phyloP scores from a whole-genome alignment of 768 basidiomycete genomes.

The Rhodotorula kratochvilovae region DNA sequence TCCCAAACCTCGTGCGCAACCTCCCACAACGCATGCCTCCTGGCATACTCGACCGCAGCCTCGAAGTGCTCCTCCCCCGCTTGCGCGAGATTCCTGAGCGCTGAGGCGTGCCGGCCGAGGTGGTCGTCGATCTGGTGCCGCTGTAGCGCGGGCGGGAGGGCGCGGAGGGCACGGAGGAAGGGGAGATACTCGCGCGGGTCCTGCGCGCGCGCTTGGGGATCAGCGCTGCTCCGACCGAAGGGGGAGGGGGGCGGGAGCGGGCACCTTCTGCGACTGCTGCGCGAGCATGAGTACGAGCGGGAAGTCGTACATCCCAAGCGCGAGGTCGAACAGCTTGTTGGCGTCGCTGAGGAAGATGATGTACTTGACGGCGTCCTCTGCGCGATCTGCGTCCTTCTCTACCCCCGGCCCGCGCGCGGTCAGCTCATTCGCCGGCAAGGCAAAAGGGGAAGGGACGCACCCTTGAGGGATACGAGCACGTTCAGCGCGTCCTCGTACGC shows the following conservation, averaged over 20 bases:
- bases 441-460: constrained; percentile 50
- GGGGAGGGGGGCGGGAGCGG: constrained; percentile 8
- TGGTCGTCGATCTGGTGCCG: constrained; percentile 89
- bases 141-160: constrained; percentile 74
- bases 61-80: constrained; percentile 73
- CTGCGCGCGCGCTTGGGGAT: constrained; percentile 50
- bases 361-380: constrained; percentile 96
- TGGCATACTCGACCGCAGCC: constrained; percentile 74
- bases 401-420: not conserved
- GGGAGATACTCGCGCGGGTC: constrained; percentile 97
- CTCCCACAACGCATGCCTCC: constrained; percentile 69
- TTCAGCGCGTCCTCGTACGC: constrained; percentile 81
- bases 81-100: constrained; percentile 65
- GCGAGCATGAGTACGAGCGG: constrained; percentile 90
- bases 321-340: constrained; percentile 82
- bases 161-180: constrained; percentile 82
- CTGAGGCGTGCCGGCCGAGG: constrained; percentile 68
- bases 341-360: constrained; percentile 97
- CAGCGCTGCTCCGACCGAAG: constrained; percentile 5
- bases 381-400: constrained; percentile 65
- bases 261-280: constrained; percentile 91
- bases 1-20: constrained; percentile 74
- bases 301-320: constrained; percentile 98
- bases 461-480: constrained; percentile 69
- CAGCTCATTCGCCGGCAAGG: not conserved